Base-by-base conservation (phyloP, 305 asterid species). In the Fraxinus sp. region DNA sequence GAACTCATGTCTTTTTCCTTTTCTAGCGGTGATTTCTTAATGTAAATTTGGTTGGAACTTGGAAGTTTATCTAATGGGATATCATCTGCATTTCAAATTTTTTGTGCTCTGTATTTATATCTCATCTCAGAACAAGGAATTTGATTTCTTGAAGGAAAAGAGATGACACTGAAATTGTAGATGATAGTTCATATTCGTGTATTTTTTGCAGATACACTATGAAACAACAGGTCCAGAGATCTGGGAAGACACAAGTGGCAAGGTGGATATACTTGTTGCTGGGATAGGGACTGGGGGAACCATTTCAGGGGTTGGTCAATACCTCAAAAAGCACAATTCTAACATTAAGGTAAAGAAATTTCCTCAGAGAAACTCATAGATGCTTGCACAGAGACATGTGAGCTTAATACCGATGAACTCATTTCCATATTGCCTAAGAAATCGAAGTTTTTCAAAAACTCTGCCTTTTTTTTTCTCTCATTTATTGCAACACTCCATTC, bases 171-270 rank as follows among this genome's bases (percentile, higher is more conserved):
- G 75, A 57, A 68, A 49, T 72, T 36, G 35, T 71, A 7, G 62
- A 18, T 81, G 80, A 77, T 55, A 81, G 66, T 13, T 80, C 83
- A 75, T 59, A 76, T 77, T 16, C 8, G 35, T 70, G 55, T 33
- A 14, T 64, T 73, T 77, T 86, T 22, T 75, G 87, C 86, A 95
- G 99, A 83, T 96, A 85, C 99, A 96, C 84, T 94, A 85, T 85
- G 99, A 96, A 89, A 94, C 98, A 86, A 96, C 99, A 28, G 98
- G 99, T 82, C 99, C 99, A 20, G 99, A 94, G 93, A 96, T 96
- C 79, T 96, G 99, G 99, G 98, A 94, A 81, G 98, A 96, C 86
- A 93, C 99, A 22, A 92, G 86, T 77, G 99, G 99, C 79, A 91
- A 91, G 88, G 92, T 94, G 85, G 99, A 93, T 89, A 93, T 96